Conservation (phyloP, 345 rosid genomes). For the Erucastrum elatum region DNA sequence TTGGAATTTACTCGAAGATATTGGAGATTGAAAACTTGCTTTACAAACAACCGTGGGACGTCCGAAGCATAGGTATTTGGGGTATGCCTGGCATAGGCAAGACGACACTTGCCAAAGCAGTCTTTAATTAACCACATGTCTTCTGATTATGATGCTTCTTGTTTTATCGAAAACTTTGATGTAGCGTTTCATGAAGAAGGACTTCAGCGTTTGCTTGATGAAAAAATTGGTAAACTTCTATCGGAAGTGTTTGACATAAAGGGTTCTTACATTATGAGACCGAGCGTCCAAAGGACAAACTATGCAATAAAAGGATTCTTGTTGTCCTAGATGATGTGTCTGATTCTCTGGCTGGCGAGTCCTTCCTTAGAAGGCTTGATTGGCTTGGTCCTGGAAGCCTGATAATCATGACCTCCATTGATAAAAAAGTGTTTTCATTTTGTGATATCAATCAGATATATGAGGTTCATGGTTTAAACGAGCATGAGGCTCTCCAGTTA, state of each 20-base stretch:
- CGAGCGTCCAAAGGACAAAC: neutral
- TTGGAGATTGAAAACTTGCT: constrained; percentile 7
- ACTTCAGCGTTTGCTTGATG: neutral
- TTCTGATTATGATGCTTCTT: constrained; percentile 8
- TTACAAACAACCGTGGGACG: neutral
- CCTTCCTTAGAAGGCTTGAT: constrained; percentile 4
- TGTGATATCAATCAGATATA: neutral
- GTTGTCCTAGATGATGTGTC: constrained; percentile 30
- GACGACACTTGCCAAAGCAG: constrained; percentile 18
- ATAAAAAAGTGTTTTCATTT: neutral
- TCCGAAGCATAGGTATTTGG: constrained; percentile 29
- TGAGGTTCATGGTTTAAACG: neutral
- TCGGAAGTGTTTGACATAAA: neutral
- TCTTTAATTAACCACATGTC: neutral
- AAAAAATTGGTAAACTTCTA: neutral
- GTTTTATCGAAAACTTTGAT: constrained; percentile 12
- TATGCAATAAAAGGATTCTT: constrained; percentile 15
- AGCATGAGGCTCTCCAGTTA: neutral
- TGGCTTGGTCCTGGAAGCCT: constrained; percentile 23
- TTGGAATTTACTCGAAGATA: constrained; percentile 9
- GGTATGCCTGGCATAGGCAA: constrained; percentile 37
- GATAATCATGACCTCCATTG: constrained; percentile 19
- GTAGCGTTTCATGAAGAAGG: constrained; percentile 6
- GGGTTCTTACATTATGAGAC: neutral
- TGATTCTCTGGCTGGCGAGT: neutral